phyloP scores from a whole-genome alignment of 1,284 basidiomycete genomes.

The Ustilago sp. region DNA sequence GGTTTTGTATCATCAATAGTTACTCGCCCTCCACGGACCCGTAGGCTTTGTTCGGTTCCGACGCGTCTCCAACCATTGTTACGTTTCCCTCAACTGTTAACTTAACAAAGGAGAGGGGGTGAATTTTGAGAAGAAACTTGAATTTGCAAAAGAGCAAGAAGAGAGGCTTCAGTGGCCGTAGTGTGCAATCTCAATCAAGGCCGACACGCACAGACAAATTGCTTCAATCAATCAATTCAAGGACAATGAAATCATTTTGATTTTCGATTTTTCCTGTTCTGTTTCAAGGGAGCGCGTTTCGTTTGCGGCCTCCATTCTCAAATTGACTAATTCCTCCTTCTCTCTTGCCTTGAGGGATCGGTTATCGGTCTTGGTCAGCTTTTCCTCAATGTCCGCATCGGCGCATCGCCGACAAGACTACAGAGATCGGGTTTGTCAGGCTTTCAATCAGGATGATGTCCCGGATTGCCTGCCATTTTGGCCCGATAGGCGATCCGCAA shows the following conservation, averaged over 20 bases:
- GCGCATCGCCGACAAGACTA: not conserved
- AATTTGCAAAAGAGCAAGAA: not conserved
- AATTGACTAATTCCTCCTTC: not conserved
- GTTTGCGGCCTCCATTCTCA: not conserved
- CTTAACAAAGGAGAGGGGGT: not conserved
- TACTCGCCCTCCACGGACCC: no score
- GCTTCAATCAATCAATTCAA: no score
- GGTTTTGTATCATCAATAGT: no score
- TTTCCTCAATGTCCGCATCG: not conserved
- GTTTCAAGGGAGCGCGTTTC: no score
- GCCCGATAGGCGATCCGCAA: not conserved
- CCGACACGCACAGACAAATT: not conserved
- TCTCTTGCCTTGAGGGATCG: not conserved
- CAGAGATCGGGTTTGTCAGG: not conserved
- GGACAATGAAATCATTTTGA: not conserved
- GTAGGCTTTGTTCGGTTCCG: no score
- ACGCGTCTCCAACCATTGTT: no score
- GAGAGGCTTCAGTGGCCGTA: not conserved
- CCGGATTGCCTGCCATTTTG: not conserved
- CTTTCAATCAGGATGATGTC: not conserved
- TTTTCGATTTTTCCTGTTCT: not conserved
- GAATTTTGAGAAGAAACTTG: slow-evolving; percentile 14
- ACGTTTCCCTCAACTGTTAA: no score
- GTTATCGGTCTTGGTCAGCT: slow-evolving; percentile 8
- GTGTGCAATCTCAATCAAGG: not conserved